Base-by-base conservation (phyloP, 2,329 filamentous ascomycete genomes). In the Clathrospora elynae region DNA sequence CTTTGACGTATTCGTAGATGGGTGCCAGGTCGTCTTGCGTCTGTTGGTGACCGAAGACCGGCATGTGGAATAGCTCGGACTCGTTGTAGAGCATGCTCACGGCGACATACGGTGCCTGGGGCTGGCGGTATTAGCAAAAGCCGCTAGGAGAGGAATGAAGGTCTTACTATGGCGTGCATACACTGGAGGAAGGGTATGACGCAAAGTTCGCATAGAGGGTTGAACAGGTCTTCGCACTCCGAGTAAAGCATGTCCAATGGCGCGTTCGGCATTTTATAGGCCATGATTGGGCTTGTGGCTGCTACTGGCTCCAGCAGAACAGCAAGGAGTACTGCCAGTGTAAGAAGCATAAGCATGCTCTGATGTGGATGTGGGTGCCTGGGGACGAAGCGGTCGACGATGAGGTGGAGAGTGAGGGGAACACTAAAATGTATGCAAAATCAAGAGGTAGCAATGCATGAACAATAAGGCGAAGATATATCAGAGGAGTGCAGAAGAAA, bases 301-400 rank as follows among this genome's bases (percentile, higher is more conserved):
- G 51, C 59, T 43, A 51, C 59, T 45, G 59, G 54, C 29, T 59
- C 50, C 33, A 63, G 45, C 10, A 65, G 44, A 16, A 68, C 44
- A 34, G 58, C 42, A 29, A 67, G 34, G 8, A 67, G 37, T 37
- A 67, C 47, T 38, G 53, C 49, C 42, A 63, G 16, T 7, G 62
- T 31, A 18, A 69, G 49, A 42, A 61, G 53, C 41, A 45, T 58
- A 53, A 49, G 51, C 66, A 70, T 68, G 49, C 56, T 66, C 48
- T 40, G 36, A 39, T 34, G 28, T 35, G 25, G 25, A 40, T 40
- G 18, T 57, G 16, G 58, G 12, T 62, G 61, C 59, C 64, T 64
- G 39, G 47, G 58, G 43, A 51, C 13, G 38, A 16, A 33, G 32
- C 18, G 41, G 20, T 6, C 20, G 20, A 23, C 6, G 10, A 23